Evolutionary conservation across 2,329 filamentous ascomycete species (phyloP), one percentile per base, ranked within the genome.

Genomic region (Emergomyces africanus): DNA sequence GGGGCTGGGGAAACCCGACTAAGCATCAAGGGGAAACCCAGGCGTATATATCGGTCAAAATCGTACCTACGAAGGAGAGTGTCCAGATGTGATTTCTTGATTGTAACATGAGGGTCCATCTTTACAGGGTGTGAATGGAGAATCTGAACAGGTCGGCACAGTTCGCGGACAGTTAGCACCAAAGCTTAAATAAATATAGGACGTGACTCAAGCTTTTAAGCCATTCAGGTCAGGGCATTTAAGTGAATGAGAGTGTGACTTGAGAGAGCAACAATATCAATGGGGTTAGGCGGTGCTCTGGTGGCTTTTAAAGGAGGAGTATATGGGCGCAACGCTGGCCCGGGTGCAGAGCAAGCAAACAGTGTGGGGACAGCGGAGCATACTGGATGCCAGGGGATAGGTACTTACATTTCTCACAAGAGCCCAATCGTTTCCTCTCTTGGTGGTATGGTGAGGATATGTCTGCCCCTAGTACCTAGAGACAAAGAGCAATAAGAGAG

Each of bases 41-140:
- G 20, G 30, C 46, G 15, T 25, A 35, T 37, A 42, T 42, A 55
- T 18, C 42, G 33, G 57, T 53, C 50, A 54, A 37, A 53, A 25
- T 70, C 79, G 75, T 72, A 87, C 85, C 82, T 80, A 68, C 80
- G 78, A 57, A 85, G 67, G 53, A 87, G 74, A 60, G 82, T 81
- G 66, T 86, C 80, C 65, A 86, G 82, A 72, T 86, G 82, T 55
- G 72, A 70, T 66, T 79, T 82, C 62, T 82, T 81, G 63, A 86
- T 78, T 10, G 82, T 84, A 56, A 86, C 79, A 63, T 77, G 72
- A 37, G 66, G 65, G 50, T 68, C 66, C 67, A 70, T 70, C 48
- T 51, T 53, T 23, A 46, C 46, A 9, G 18, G 35, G 2, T n/a
- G 20, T 30, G 57, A 35, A 48, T 33, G 25, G 55, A 37, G 18